Evolutionary conservation across 345 rosid genomes (phyloP).

Genomic region (Raphanus raphanistrum): DNA sequence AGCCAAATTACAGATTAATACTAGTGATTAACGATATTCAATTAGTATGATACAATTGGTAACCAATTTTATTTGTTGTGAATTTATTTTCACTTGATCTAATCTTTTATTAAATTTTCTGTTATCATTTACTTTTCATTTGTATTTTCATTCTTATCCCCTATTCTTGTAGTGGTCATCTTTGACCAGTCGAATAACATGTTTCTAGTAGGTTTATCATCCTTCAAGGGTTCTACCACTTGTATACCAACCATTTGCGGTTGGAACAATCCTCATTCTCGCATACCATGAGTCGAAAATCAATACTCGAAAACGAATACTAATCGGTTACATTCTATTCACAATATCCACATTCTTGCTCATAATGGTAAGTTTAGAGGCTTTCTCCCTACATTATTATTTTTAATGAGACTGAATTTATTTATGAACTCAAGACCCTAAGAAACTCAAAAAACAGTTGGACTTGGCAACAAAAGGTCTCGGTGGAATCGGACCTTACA

Average conservation of each 20-base stretch:
- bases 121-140: background rate
- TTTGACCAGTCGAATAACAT: background rate
- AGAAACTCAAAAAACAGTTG: conserved; percentile 44
- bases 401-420: background rate
- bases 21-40: background rate
- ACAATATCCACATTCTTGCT: conserved; percentile 61
- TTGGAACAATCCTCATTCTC: conserved; percentile 60
- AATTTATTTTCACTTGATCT: no score
- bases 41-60: background rate
- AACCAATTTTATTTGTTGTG: no score
- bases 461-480: conserved; percentile 68
- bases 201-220: conserved; percentile 63
- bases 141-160: background rate
- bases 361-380: conserved; percentile 55
- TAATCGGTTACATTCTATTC: conserved; percentile 67
- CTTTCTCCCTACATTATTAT: background rate
- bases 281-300: conserved; percentile 70
- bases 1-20: background rate
- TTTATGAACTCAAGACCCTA: background rate
- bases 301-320: conserved; percentile 63
- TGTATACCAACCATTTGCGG: conserved; percentile 75
- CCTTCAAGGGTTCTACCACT: conserved; percentile 86
- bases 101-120: no score
- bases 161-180: background rate
- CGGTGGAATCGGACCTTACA: conserved; percentile 70